Evolutionary conservation across 2,329 filamentous ascomycete species (phyloP), one percentile per base, ranked within the genome.

Genomic region (Penicillium sp.): DNA sequence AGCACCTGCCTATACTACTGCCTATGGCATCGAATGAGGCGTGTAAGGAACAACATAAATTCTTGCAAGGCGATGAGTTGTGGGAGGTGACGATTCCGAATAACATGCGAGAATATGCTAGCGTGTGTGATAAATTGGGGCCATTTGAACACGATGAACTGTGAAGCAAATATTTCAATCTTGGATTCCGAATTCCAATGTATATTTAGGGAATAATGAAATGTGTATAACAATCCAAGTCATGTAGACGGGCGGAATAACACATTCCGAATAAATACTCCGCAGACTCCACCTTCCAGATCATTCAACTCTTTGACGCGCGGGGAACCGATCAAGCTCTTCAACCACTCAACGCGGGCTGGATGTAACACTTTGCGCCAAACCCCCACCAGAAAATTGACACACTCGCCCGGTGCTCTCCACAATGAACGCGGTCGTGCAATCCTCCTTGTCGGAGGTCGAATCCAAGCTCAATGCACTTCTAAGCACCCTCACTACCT

Each of bases 381-480:
- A 6, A 13, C 5, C 9, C 2, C 3, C 11, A 42, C 39, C 19
- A 23, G 8, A 4, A 21, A 23, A 6, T 23, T 42, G 39, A 4
- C 10, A 10, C 9, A 3, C 3, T 19, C 7, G 35, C 10, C 37
- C 11, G 37, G 8, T 10, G 19, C 19, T 10, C 23, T 37, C 13
- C 29, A 47, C 25, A 10, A 80, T 80, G 78, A 74, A 80, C 53
- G 53, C 71, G 14, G 65, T 71, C 43, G 62, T 79, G 42, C 72
- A 77, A 51, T 65, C 67, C 3, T 69, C 76, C 19, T 71, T 80
- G 53, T 72, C 74, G 16, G 67, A 67, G 39, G 69, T 80, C 35
- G 78, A 80, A 62, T 67, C 65, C n/a, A 75, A 72, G 52, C 72
- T 80, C 59, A 78, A 75, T 61, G 66, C 69, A 29, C 73, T 80